Evolutionary conservation across 1,284 basidiomycete genomes (phyloP).

Genomic region (Ceraceosorus bombacis): DNA sequence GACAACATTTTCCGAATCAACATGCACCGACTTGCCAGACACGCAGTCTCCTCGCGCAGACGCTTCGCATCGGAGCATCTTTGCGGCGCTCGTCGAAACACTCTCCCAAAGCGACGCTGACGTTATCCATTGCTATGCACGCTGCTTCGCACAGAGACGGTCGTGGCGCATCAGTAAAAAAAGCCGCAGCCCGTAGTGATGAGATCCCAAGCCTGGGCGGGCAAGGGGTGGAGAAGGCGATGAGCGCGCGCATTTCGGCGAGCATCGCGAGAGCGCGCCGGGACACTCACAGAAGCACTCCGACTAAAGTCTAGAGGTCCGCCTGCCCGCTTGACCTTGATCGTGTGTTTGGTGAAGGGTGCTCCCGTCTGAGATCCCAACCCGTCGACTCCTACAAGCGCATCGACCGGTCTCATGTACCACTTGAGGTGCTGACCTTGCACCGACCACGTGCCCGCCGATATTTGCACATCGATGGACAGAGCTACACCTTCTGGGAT

Average conservation of each 20-base stretch:
- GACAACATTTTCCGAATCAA: too few species aligned
- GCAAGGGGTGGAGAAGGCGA: too few species aligned
- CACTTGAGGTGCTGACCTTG: slow-evolving; percentile 67
- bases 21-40: too few species aligned
- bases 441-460: slow-evolving; percentile 62
- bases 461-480: slow-evolving; percentile 53
- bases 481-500: slow-evolving; percentile 4
- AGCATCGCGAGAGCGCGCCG: too few species aligned
- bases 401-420: slow-evolving; percentile 61
- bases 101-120: too few species aligned
- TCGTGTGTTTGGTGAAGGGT: not conserved
- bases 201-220: not conserved
- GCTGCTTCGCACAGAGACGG: too few species aligned
- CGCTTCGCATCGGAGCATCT: too few species aligned
- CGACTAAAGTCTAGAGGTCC: not conserved
- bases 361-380: not conserved
- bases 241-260: too few species aligned
- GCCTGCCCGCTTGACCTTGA: not conserved
- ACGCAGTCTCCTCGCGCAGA: too few species aligned
- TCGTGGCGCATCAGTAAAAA: not conserved
- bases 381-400: not conserved
- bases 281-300: not conserved
- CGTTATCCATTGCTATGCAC: too few species aligned
- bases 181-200: not conserved
- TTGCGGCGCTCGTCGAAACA: too few species aligned